phyloP scores from a whole-genome alignment of 2,329 filamentous ascomycete species.

The Scytalidium sp. region DNA sequence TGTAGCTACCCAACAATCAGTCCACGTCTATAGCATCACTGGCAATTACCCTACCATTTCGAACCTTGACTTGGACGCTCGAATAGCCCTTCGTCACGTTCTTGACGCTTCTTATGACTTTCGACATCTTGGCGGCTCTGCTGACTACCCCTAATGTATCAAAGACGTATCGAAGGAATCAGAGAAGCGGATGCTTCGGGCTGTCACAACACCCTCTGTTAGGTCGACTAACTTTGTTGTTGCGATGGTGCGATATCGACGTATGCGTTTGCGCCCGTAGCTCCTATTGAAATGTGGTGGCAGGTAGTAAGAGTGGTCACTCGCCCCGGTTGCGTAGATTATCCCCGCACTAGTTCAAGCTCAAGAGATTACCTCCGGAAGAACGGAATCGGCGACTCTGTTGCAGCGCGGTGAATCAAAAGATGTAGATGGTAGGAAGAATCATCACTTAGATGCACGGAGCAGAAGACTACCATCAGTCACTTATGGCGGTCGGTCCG shows the following conservation, averaged over 20 bases:
- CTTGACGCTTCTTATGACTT: slow-evolving; percentile 95
- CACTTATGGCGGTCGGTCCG: background rate
- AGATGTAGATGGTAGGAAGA: background rate
- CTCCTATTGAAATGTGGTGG: background rate
- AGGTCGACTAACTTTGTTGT: background rate
- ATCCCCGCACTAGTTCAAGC: background rate
- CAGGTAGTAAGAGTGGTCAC: background rate
- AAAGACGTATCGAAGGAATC: background rate
- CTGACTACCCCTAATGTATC: background rate
- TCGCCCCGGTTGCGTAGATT: background rate
- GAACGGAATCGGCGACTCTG: background rate
- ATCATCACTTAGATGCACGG: background rate
- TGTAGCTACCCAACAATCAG: slow-evolving; percentile 65
- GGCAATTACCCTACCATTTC: slow-evolving; percentile 71
- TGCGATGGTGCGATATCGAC: background rate
- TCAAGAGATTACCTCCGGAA: background rate
- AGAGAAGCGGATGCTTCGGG: background rate
- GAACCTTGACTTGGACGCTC: slow-evolving; percentile 93
- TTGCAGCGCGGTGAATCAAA: background rate
- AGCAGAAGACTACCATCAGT: background rate
- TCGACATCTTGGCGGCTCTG: slow-evolving; percentile 68
- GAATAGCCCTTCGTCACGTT: slow-evolving; percentile 99
- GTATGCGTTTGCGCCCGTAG: background rate
- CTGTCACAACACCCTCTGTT: background rate
- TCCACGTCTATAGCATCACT: slow-evolving; percentile 6